A percentile compares a stretch with the other conserved stretches of the same genome.
Conservation (phyloP, 257 asterid species). For the Lycium ferocissimum region DNA sequence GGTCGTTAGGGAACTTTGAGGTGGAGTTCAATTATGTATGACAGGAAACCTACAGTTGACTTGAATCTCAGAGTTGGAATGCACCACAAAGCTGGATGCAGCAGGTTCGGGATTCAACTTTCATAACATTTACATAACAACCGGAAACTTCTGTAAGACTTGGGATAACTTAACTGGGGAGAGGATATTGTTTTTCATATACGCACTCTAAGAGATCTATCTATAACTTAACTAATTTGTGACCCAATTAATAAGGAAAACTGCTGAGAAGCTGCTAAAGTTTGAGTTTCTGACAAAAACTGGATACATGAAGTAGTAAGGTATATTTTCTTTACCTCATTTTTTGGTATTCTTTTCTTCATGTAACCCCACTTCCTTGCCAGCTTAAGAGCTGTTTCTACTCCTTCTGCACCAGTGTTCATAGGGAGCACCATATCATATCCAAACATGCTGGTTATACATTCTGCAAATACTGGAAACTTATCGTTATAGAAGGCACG, state of each 20-base stretch:
- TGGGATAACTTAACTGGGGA: neutral
- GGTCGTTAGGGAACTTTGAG: neutral
- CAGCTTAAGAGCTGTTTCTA: slow-evolving; percentile 94
- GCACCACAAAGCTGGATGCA: neutral
- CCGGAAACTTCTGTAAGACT: neutral
- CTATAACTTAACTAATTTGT: neutral
- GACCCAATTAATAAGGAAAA: neutral
- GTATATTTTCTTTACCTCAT: slow-evolving; percentile 59
- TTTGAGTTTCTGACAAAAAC: neutral
- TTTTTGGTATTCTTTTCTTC: slow-evolving; percentile 79
- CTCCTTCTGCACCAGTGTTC: slow-evolving; percentile 99
- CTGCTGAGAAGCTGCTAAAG: neutral
- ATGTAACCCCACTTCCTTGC: slow-evolving; percentile 93
- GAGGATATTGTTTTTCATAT: neutral
- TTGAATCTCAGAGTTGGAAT: slow-evolving; percentile 9
- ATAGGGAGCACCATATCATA: slow-evolving; percentile 94
- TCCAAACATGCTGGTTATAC: slow-evolving; percentile 78
- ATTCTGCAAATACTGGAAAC: slow-evolving; percentile 84
- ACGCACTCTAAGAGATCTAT: neutral
- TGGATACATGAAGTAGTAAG: slow-evolving; percentile 18
- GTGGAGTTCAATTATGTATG: slow-evolving; percentile 20
- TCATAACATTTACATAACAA: neutral
- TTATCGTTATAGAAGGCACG: slow-evolving; percentile 89
- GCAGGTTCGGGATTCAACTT: slow-evolving; percentile 16
- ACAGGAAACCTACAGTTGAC: slow-evolving; percentile 4